Conservation (phyloP, 1,139 yeast genomes). For the Yamadazyma conglobata region DNA sequence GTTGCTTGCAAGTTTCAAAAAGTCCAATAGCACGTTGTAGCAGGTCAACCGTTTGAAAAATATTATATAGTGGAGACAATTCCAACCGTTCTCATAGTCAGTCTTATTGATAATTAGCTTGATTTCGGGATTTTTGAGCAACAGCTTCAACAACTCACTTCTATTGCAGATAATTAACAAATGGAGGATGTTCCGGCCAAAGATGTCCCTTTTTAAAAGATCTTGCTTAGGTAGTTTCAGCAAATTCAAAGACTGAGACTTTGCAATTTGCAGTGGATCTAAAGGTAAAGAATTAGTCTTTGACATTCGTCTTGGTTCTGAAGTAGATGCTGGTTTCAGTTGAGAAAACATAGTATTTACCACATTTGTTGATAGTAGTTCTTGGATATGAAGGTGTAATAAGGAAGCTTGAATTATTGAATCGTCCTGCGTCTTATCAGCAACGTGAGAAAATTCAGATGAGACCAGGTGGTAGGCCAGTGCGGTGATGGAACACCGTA, state of each 20-base stretch:
- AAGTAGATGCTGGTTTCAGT: too few relatives aligned
- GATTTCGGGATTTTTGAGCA: constrained; percentile 46
- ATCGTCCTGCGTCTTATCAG: too few relatives aligned
- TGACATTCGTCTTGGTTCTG: too few relatives aligned
- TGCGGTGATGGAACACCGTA: too few relatives aligned
- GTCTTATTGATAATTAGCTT: constrained; percentile 34
- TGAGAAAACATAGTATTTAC: constrained; percentile 14
- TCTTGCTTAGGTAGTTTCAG: constrained; percentile 38
- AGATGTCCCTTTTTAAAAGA: constrained; percentile 56
- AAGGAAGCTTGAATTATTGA: too few relatives aligned
- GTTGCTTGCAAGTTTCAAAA: constrained; percentile 17
- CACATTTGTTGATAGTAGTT: constrained; percentile 20
- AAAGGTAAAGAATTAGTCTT: too few relatives aligned
- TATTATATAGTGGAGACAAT: constrained; percentile 69
- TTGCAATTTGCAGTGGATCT: too few relatives aligned
- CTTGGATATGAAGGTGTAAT: too few relatives aligned
- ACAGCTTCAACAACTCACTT: constrained; percentile 39
- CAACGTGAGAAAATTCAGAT: too few relatives aligned
- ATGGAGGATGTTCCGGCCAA: constrained; percentile 71
- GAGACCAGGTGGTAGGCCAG: too few relatives aligned
- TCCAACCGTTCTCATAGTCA: constrained; percentile 84
- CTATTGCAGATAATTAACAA: constrained; percentile 52
- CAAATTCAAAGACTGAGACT: too few relatives aligned
- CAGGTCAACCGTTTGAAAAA: constrained; percentile 57
- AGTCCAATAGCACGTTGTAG: constrained; percentile 48